These are phyloP conservation scores for Cryptococcus maquisensis DNA, from an alignment of 1,284 basidiomycete species.

Conservation along the genomic window DNA sequence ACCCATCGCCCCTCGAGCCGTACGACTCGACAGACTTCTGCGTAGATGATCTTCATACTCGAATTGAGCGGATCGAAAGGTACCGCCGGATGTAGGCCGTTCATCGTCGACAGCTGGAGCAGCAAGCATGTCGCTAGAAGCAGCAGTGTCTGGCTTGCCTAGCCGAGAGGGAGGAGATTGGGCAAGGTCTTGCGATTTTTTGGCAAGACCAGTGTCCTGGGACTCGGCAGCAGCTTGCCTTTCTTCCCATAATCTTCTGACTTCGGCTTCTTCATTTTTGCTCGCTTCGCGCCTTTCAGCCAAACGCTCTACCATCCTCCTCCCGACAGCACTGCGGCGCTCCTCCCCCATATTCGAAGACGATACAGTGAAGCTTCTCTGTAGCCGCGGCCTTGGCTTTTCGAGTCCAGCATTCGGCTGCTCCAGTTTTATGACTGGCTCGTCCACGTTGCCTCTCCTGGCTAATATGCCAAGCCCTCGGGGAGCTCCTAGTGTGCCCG, in stretches of 20 bases:
- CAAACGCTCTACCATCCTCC: constrained; percentile 47
- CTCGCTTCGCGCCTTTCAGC: constrained; percentile 39
- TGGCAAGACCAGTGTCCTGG: neutral
- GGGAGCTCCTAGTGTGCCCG: constrained; percentile 33
- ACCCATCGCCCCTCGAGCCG: constrained; percentile 28
- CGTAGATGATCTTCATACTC: constrained; percentile 44
- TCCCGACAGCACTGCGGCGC: constrained; percentile 46
- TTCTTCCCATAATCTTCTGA: constrained; percentile 38
- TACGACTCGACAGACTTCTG: constrained; percentile 37
- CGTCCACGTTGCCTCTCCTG: neutral
- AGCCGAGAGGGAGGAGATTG: neutral
- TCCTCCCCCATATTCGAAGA: constrained; percentile 47
- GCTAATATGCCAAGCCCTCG: constrained; percentile 21
- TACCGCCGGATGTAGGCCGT: constrained; percentile 35
- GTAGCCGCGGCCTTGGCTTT: constrained; percentile 37
- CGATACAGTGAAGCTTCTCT: constrained; percentile 46
- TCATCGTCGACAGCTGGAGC: constrained; percentile 11
- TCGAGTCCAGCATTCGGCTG: constrained; percentile 9
- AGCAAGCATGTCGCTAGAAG: constrained; percentile 7
- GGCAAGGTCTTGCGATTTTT: neutral
- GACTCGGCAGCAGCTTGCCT: constrained; percentile 18
- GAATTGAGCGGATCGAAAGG: constrained; percentile 35
- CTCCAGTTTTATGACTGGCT: neutral
- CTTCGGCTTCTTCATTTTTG: constrained; percentile 38
- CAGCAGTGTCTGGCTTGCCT: neutral